Evolutionary conservation across 768 basidiomycete species (phyloP).

Genomic region (Phylloporus sp.): DNA sequence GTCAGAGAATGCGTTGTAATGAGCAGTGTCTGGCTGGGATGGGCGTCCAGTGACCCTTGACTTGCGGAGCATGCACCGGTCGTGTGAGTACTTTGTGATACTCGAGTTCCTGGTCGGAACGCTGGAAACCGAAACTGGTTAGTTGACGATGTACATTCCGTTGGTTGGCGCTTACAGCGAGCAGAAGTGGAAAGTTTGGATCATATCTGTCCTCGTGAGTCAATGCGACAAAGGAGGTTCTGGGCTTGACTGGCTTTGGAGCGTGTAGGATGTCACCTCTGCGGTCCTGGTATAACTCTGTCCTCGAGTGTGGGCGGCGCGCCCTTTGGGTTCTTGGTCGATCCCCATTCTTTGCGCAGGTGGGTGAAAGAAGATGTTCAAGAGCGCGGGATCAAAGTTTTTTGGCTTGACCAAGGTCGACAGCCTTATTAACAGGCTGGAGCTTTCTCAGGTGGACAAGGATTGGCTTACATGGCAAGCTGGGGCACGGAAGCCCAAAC

Average conservation of each 20-base stretch:
- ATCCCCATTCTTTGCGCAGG: not conserved
- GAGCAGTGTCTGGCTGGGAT: constrained; percentile 30
- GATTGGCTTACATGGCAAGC: constrained; percentile 38
- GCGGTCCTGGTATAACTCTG: constrained; percentile 37
- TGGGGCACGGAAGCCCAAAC: constrained; percentile 40
- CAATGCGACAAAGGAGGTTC: constrained; percentile 34
- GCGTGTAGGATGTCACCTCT: constrained; percentile 41
- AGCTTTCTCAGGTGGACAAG: no score
- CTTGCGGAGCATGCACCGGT: constrained; percentile 27
- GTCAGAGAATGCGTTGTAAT: constrained; percentile 43
- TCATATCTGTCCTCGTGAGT: constrained; percentile 46
- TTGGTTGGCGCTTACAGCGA: constrained; percentile 30
- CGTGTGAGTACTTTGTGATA: constrained; percentile 19
- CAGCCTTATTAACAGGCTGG: constrained; percentile 16
- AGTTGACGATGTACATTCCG: not conserved
- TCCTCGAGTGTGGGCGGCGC: constrained; percentile 43
- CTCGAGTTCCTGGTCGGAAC: constrained; percentile 45
- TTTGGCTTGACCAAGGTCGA: constrained; percentile 44
- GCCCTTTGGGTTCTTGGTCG: constrained; percentile 39
- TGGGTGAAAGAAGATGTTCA: constrained; percentile 29
- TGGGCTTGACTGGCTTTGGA: constrained; percentile 32
- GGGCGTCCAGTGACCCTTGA: constrained; percentile 41
- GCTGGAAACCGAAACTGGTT: constrained; percentile 23
- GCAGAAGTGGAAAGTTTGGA: constrained; percentile 49
- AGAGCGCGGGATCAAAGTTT: constrained; percentile 47